phyloP scores from a whole-genome alignment of 2,329 filamentous ascomycete species.

The Drechslera avenae region DNA sequence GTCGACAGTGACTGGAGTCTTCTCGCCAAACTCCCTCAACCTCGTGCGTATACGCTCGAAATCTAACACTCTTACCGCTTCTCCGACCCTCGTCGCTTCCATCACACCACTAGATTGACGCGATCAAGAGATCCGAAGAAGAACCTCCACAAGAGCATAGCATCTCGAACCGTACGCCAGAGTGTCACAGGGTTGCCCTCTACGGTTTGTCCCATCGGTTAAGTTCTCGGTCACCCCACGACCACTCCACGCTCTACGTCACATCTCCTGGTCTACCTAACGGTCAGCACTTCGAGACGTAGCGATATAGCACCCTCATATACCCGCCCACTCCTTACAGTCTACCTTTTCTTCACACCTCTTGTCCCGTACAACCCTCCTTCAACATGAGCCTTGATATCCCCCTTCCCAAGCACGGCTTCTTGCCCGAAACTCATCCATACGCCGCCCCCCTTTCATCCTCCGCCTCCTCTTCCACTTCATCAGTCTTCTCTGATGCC shows the following conservation, averaged over 20 bases:
- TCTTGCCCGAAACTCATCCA: conserved; percentile 54
- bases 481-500: conserved; percentile 75
- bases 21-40: conserved; percentile 37
- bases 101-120: conserved; percentile 23
- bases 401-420: conserved; percentile 39
- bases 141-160: conserved; percentile 26
- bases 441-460: conserved; percentile 75
- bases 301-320: conserved; percentile 35
- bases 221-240: conserved; percentile 49
- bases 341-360: conserved; percentile 25
- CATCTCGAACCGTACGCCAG: conserved; percentile 43
- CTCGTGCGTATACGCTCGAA: conserved; percentile 25
- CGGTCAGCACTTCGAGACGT: conserved; percentile 46
- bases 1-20: conserved; percentile 52
- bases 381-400: conserved; percentile 49
- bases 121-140: conserved; percentile 24
- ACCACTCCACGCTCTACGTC: conserved; percentile 43
- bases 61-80: conserved; percentile 19
- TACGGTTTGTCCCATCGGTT: conserved; percentile 50
- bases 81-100: conserved; percentile 17
- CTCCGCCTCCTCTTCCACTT: conserved; percentile 75
- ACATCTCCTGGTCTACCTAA: conserved; percentile 43
- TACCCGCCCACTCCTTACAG: conserved; percentile 44
- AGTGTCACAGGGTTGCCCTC: conserved; percentile 39
- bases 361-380: conserved; percentile 27